Evolutionary conservation across 768 basidiomycete species (phyloP).

Genomic region (Leccinum pellstonianum): DNA sequence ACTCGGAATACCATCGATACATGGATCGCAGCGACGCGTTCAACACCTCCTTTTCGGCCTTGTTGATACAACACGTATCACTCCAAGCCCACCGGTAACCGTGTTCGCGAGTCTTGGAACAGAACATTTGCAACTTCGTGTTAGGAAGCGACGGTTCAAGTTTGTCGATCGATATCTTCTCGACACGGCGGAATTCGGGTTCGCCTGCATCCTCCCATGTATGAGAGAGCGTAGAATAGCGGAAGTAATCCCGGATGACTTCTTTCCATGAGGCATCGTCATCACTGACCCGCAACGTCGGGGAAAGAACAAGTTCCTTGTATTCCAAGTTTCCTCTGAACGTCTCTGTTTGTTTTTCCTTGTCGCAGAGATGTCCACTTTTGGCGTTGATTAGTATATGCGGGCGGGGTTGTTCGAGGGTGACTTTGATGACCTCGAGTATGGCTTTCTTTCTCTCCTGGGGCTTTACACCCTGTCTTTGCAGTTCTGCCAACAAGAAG

Average conservation of each 20-base stretch:
- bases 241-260: constrained; percentile 12
- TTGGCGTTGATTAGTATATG: constrained; percentile 8
- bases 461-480: too few relatives aligned
- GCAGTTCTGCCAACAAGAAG: too few relatives aligned
- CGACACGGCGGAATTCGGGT: constrained; percentile 17
- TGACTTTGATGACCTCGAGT: too few relatives aligned
- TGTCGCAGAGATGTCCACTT: constrained; percentile 16
- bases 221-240: constrained; percentile 25
- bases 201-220: constrained; percentile 20
- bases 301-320: constrained; percentile 19
- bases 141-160: constrained; percentile 6
- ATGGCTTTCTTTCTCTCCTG: too few relatives aligned
- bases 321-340: constrained; percentile 15
- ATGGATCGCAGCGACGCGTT: constrained; percentile 27
- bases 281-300: not conserved
- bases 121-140: constrained; percentile 20
- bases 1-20: constrained; percentile 29
- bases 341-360: not conserved
- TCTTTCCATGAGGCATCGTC: not conserved
- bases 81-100: constrained; percentile 26
- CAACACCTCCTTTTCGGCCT: constrained; percentile 4
- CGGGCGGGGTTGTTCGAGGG: too few relatives aligned
- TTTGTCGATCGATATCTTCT: constrained; percentile 11
- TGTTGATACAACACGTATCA: not conserved
- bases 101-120: constrained; percentile 10